These are phyloP conservation scores for Plasmodium malariae DNA, from an alignment of 169 alveolate species.

Conservation along the genomic window DNA sequence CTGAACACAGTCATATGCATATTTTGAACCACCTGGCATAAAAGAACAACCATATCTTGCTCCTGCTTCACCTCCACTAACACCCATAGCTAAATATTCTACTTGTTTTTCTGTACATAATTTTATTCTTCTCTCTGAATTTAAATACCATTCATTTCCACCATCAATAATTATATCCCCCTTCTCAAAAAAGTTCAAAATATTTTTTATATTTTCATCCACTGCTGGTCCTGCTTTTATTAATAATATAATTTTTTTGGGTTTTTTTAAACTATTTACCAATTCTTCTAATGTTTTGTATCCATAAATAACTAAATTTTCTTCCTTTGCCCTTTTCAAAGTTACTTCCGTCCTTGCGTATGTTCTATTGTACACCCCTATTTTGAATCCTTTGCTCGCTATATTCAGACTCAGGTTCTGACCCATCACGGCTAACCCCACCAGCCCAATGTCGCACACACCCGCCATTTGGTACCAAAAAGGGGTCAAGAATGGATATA, in stretches of 20 bases:
- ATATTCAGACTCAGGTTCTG: conserved; percentile 85
- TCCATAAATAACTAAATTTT: conserved; percentile 64
- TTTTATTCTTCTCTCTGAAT: conserved; percentile 83
- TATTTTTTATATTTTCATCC: conserved; percentile 76
- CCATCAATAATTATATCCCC: conserved; percentile 89
- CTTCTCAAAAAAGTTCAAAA: conserved; percentile 75
- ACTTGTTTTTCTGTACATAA: conserved; percentile 16
- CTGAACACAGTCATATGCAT: conserved; percentile 81
- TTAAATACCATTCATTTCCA: conserved; percentile 90
- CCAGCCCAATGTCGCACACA: conserved; percentile 85
- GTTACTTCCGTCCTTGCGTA: conserved; percentile 75
- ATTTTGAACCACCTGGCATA: conserved; percentile 88
- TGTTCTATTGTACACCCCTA: conserved; percentile 86
- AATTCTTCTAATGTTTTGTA: conserved; percentile 79
- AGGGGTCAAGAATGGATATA: too few relatives aligned
- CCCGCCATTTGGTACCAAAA: conserved; percentile 14
- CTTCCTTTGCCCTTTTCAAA: conserved; percentile 78
- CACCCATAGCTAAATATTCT: conserved; percentile 89
- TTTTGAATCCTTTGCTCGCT: conserved; percentile 84
- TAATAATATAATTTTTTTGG: conserved; percentile 86
- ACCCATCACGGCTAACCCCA: conserved; percentile 92
- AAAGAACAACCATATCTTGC: conserved; percentile 89
- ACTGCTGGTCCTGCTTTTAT: conserved; percentile 86
- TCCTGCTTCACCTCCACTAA: conserved; percentile 91
- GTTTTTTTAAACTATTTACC: conserved; percentile 80